phyloP scores from a whole-genome alignment of 1,284 basidiomycete genomes.

The Coniferiporia weirii region DNA sequence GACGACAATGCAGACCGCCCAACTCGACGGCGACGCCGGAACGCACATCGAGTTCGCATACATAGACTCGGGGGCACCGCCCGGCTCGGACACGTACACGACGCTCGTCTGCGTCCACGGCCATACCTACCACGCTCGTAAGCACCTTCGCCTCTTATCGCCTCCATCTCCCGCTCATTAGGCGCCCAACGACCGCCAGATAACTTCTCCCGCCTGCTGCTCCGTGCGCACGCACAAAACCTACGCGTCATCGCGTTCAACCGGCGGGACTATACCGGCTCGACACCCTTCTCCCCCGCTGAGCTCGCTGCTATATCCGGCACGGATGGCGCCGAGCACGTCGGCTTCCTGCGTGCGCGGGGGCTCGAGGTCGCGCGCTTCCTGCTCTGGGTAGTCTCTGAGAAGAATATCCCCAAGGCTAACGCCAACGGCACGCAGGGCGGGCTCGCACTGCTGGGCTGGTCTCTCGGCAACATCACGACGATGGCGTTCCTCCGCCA shows the following conservation, averaged over 20 bases:
- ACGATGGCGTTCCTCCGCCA: conserved; percentile 12
- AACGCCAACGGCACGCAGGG: conserved; percentile 12
- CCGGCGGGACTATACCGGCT: conserved; percentile 23
- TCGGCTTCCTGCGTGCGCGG: conserved; percentile 12
- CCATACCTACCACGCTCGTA: conserved; percentile 16
- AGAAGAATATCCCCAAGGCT: conserved; percentile 12
- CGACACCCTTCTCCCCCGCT: conserved; percentile 18
- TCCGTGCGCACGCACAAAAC: conserved; percentile 18
- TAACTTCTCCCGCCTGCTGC: conserved; percentile 18
- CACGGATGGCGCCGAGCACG: conserved; percentile 8
- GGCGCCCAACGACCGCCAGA: neutral
- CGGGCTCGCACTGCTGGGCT: conserved; percentile 16
- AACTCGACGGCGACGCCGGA: conserved; percentile 8
- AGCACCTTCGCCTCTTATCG: neutral
- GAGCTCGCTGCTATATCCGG: conserved; percentile 20
- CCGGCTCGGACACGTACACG: conserved; percentile 7
- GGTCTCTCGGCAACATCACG: conserved; percentile 15
- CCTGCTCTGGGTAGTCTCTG: conserved; percentile 14
- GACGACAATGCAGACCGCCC: conserved; percentile 6
- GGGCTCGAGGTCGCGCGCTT: conserved; percentile 20
- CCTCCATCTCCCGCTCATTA: neutral
- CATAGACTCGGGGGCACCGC: conserved; percentile 14
- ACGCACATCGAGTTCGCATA: conserved; percentile 10
- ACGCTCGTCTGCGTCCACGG: conserved; percentile 18
- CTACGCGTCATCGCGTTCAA: conserved; percentile 24